Percentiles rank a stretch among this genome's conserved stretches.
Conservation (phyloP, 192 early-diverging fungal species). For the Chytriomyces confervae region DNA sequence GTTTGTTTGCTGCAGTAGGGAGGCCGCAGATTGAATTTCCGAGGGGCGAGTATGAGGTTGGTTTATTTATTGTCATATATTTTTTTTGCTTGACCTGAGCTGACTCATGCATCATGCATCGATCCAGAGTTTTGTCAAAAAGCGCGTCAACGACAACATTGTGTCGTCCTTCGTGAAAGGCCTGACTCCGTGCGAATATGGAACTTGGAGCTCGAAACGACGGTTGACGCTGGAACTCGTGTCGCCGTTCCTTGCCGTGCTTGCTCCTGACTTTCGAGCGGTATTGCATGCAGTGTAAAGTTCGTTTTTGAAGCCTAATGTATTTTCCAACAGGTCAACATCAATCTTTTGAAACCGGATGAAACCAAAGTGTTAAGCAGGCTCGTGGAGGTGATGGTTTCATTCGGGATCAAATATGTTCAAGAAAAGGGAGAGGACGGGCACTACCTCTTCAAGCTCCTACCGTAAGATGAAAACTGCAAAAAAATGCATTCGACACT, state of each 20-base stretch:
- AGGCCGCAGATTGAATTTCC: slow-evolving; percentile 71
- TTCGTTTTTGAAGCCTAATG: too few species aligned
- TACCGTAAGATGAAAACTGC: slow-evolving; percentile 76
- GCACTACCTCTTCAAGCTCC: slow-evolving; percentile 26
- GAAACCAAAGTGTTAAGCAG: slow-evolving; percentile 62
- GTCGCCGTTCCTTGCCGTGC: slow-evolving; percentile 72
- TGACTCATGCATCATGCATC: neutral
- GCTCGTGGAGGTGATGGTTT: slow-evolving; percentile 73
- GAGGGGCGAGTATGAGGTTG: slow-evolving; percentile 74
- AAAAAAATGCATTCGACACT: too few species aligned
- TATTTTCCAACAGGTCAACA: slow-evolving; percentile 53
- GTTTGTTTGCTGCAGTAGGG: slow-evolving; percentile 75
- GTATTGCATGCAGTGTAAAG: too few species aligned
- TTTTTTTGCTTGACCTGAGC: slow-evolving; percentile 9
- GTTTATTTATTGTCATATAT: neutral
- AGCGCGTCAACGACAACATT: slow-evolving; percentile 61
- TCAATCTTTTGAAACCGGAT: slow-evolving; percentile 64
- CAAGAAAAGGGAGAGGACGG: slow-evolving; percentile 62
- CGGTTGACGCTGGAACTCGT: slow-evolving; percentile 63
- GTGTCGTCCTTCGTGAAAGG: slow-evolving; percentile 52
- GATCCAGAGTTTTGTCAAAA: slow-evolving; percentile 36
- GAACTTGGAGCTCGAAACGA: slow-evolving; percentile 52
- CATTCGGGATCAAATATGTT: slow-evolving; percentile 71
- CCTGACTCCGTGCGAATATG: slow-evolving; percentile 55
- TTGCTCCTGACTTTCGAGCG: slow-evolving; percentile 76